A percentile compares a stretch with the other conserved stretches of the same genome.
Conservation (phyloP, 2,329 filamentous ascomycete genomes). For the Periglandula ipomoeae region DNA sequence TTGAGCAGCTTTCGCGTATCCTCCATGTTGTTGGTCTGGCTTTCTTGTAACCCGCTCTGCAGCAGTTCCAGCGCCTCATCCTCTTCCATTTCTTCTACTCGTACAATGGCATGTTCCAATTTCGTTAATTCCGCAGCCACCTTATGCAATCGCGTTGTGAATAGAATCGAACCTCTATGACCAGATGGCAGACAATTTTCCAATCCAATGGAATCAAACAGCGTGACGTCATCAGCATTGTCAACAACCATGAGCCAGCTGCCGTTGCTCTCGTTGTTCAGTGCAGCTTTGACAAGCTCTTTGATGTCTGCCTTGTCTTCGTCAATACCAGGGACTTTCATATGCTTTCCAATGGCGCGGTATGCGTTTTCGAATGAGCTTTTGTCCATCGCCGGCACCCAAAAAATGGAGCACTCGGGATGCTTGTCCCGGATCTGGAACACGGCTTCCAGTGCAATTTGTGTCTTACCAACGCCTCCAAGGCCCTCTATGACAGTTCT, state of each 20-base stretch:
- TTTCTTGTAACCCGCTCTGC: too few relatives aligned
- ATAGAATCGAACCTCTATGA: slow-evolving; percentile 10
- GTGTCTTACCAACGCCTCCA: neutral
- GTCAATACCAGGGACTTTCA: slow-evolving; percentile 19
- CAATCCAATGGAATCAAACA: slow-evolving; percentile 15
- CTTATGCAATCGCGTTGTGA: too few relatives aligned
- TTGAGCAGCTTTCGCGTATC: slow-evolving; percentile 18
- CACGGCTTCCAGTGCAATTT: slow-evolving; percentile 9
- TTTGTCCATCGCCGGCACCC: slow-evolving; percentile 23
- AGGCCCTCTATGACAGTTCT: neutral
- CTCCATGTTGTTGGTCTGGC: slow-evolving; percentile 13
- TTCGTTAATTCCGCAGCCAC: too few relatives aligned
- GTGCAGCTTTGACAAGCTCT: slow-evolving; percentile 22
- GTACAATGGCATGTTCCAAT: too few relatives aligned
- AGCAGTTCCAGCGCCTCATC: slow-evolving; percentile 14
- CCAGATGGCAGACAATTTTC: slow-evolving; percentile 11
- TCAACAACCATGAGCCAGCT: slow-evolving; percentile 36
- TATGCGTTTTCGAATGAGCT: slow-evolving; percentile 26
- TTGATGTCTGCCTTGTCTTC: slow-evolving; percentile 26
- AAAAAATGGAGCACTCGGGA: slow-evolving; percentile 29
- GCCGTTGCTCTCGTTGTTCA: slow-evolving; percentile 19
- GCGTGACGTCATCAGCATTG: slow-evolving; percentile 31
- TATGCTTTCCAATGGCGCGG: slow-evolving; percentile 19
- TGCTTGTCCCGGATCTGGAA: slow-evolving; percentile 17
- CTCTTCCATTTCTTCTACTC: slow-evolving; percentile 13